phyloP scores from a whole-genome alignment of 2,329 filamentous ascomycete species.

The Calonectria henricotiae region DNA sequence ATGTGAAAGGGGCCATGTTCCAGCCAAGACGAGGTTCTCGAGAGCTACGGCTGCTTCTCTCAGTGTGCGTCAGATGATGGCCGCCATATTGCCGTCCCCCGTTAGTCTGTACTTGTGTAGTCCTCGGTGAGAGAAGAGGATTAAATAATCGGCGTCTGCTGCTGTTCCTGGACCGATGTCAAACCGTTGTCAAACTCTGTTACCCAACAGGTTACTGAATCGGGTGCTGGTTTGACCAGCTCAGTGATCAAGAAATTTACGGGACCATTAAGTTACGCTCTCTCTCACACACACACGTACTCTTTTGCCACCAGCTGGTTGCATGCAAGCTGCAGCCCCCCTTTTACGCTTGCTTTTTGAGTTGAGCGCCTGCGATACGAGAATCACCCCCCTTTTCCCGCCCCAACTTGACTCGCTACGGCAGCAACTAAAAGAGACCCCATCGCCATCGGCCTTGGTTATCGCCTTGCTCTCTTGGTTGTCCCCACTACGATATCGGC shows the following conservation, averaged over 20 bases:
- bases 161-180: background rate
- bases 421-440: background rate
- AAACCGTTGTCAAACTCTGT: constrained; percentile 11
- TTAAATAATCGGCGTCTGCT: background rate
- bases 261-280: background rate
- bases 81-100: constrained; percentile 1
- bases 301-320: constrained; percentile 22
- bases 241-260: background rate
- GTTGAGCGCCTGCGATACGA: constrained; percentile 20
- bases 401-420: constrained; percentile 8
- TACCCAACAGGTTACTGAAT: background rate
- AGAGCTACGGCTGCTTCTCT: background rate
- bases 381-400: constrained; percentile 25
- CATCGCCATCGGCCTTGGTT: constrained; percentile 9
- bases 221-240: background rate
- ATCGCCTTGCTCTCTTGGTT: constrained; percentile 17
- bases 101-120: background rate
- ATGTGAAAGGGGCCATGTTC: constrained; percentile 29
- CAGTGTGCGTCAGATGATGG: constrained; percentile 7
- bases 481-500: constrained; percentile 38
- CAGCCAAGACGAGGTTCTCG: constrained; percentile 9
- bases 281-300: background rate
- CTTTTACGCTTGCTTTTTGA: constrained; percentile 39
- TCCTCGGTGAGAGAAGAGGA: background rate
- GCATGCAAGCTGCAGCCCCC: constrained; percentile 42